Evolutionary conservation across 192 early-diverging fungal species (phyloP).

Genomic region (Linnemannia schmuckeri): DNA sequence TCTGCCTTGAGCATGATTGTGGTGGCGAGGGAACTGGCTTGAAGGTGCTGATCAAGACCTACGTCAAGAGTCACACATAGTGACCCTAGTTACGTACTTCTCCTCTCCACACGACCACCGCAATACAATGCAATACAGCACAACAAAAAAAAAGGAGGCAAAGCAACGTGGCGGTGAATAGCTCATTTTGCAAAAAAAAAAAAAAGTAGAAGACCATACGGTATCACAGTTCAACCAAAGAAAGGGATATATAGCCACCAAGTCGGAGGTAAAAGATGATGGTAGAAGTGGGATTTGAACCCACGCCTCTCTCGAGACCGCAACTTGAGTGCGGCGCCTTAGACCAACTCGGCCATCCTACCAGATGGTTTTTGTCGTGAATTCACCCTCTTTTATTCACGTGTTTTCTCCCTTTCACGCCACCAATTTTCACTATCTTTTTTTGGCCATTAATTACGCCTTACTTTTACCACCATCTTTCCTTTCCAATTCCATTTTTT

Average conservation of each 20-base stretch:
- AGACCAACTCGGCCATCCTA: constrained; percentile 79
- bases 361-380: constrained; percentile 27
- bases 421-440: too few relatives aligned
- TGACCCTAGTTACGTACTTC: background rate
- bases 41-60: background rate
- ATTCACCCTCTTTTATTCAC: too few relatives aligned
- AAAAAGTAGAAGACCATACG: background rate
- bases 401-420: too few relatives aligned
- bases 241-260: too few relatives aligned
- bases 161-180: background rate
- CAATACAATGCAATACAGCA: too few relatives aligned
- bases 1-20: background rate
- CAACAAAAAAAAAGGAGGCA: background rate
- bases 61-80: too few relatives aligned
- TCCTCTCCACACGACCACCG: background rate
- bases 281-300: constrained; percentile 79
- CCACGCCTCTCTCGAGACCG: constrained; percentile 85
- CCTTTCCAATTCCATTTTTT: too few relatives aligned
- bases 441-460: too few relatives aligned
- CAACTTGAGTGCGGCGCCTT: constrained; percentile 87
- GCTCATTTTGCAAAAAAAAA: background rate
- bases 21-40: background rate
- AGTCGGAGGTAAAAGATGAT: too few relatives aligned
- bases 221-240: too few relatives aligned
- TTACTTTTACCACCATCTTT: too few relatives aligned